Percentiles rank a stretch among this genome's conserved stretches.
phyloP scores from a whole-genome alignment of 1,139 yeast genomes.

The Geotrichum klebahnii region DNA sequence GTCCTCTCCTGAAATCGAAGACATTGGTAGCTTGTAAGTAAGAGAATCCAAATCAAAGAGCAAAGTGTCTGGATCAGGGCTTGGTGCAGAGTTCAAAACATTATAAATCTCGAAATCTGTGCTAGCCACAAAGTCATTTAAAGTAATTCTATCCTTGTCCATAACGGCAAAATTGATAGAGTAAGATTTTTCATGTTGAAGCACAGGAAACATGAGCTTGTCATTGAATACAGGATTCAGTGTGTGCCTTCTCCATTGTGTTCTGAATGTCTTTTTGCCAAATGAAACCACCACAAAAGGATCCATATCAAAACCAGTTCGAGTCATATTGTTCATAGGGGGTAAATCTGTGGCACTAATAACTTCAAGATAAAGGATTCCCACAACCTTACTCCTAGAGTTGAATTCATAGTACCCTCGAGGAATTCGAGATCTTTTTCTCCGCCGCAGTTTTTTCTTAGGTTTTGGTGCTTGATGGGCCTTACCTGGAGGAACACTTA shows the following conservation, averaged over 20 bases:
- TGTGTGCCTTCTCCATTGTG: constrained; percentile 80
- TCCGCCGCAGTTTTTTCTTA: not conserved
- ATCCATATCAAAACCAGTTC: constrained; percentile 89
- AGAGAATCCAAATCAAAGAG: constrained; percentile 32
- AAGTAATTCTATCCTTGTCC: constrained; percentile 80
- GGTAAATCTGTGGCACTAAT: constrained; percentile 56
- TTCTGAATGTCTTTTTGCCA: constrained; percentile 82
- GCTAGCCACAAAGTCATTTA: constrained; percentile 76
- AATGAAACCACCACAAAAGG: constrained; percentile 91
- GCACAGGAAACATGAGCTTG: constrained; percentile 71
- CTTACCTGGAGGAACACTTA: constrained; percentile 19
- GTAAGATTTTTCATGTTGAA: constrained; percentile 59
- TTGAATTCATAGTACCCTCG: constrained; percentile 35
- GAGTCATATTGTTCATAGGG: constrained; percentile 41
- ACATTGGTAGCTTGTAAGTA: constrained; percentile 9
- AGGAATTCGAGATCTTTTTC: constrained; percentile 9
- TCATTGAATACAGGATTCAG: constrained; percentile 81
- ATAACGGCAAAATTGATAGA: constrained; percentile 66
- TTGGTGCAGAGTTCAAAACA: constrained; percentile 42
- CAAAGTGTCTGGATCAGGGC: constrained; percentile 34
- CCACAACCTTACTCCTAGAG: constrained; percentile 50
- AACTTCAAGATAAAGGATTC: constrained; percentile 74
- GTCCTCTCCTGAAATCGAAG: constrained; percentile 5
- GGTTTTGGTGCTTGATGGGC: too few species aligned
- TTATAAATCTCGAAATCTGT: constrained; percentile 53